Base-by-base conservation (phyloP, 305 asterid genomes). In the Fraxinus baroniana region DNA sequence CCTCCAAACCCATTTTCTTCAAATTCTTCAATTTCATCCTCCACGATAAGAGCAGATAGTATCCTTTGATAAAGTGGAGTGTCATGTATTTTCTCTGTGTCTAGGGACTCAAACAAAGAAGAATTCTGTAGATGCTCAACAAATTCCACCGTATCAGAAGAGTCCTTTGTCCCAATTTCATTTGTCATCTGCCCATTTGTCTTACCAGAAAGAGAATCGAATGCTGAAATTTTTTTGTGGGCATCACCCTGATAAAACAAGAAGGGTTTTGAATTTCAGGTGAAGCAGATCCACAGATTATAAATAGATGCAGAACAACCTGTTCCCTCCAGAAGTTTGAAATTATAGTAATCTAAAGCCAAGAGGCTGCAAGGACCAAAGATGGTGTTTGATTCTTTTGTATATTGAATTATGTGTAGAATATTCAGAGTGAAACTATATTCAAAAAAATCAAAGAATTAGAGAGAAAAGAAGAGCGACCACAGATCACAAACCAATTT, bases 61-160 rank as follows among this genome's bases (percentile, higher is more conserved):
- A 97, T 91, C 89, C 98, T 92, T 83, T 97, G 98, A 89, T 88
- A 93, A 79, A 97, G 92, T 74, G 98, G 97, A 79, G 91, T 87
- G 78, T 86, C 89, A 82, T 74, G 83, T 80, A 70, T 89, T 85
- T 86, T 84, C 71, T 84, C 94, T 13, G 87, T 84, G 81, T 89
- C 93, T 44, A 85, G 84, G 83, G 82, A 87, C 85, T 88, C 93
- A 83, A 80, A 83, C 52, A 82, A 77, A 86, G 88, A 84, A 80
- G 95, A 87, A 83, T 81, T 86, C 46, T 88, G 92, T 78, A 86
- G 83, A 71, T 89, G 94, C 24, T 90, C 91, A 37, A 86, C 88
- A 78, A 90, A 88, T 78, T 87, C 94, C 80, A 82, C 82, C 79
- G 85, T 83, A 44, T 87, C 84, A 28, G 76, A 76, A 22, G 89